Conservation (phyloP, 225 moss, liverwort and hornwort species). For the Anthoceros angustus region DNA sequence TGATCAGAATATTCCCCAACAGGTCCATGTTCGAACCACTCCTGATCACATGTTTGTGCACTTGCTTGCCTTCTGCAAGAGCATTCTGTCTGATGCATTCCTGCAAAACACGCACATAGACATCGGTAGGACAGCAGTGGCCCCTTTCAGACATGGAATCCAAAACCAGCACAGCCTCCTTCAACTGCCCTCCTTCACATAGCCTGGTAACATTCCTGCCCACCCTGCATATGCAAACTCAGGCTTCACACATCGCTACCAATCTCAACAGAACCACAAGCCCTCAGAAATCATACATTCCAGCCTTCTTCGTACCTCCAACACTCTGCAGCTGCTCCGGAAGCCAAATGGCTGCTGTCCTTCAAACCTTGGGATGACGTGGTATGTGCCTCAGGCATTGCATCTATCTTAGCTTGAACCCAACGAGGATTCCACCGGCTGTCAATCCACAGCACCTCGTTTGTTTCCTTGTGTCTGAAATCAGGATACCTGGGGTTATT, state of each 20-base stretch:
- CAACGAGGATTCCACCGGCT: constrained; percentile 1
- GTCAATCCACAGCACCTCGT: not conserved
- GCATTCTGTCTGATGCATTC: constrained; percentile 21
- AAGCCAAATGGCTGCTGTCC: no score
- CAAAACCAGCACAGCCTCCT: not conserved
- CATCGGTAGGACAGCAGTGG: not conserved
- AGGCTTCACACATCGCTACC: not conserved
- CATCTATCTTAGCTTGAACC: not conserved
- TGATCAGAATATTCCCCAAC: not conserved
- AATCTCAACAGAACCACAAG: not conserved
- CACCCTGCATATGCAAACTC: not conserved
- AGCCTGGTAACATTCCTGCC: not conserved
- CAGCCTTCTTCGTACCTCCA: not conserved
- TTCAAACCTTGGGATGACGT: no score
- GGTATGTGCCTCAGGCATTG: not conserved
- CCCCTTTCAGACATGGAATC: not conserved
- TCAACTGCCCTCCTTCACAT: not conserved
- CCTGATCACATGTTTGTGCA: constrained; percentile 24
- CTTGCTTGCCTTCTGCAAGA: constrained; percentile 23
- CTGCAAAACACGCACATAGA: constrained; percentile 28
- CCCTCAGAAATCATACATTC: not conserved
- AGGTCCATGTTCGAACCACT: not conserved
- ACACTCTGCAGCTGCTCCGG: not conserved
- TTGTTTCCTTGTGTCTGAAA: not conserved
- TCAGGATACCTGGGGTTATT: constrained; percentile 4